Conservation (phyloP, 106 monocot genomes). For the Platanthera zijinensis region DNA sequence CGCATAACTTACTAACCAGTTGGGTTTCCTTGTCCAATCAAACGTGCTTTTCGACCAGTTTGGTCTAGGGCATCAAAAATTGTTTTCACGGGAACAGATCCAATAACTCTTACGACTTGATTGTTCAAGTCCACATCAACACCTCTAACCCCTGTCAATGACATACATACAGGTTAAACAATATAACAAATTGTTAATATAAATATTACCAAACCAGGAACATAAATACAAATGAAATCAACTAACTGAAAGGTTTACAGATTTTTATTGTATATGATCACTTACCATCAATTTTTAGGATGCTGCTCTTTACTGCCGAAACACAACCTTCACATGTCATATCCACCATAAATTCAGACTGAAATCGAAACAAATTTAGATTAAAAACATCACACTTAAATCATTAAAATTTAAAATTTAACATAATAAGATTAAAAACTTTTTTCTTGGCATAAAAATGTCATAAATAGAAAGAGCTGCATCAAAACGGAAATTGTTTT, state of each 20-base stretch:
- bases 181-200: not conserved
- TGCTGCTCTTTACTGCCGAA: slow-evolving; percentile 65
- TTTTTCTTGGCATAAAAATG: not conserved
- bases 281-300: slow-evolving; percentile 64
- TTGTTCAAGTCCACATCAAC: slow-evolving; percentile 81
- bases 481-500: not conserved
- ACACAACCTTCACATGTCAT: slow-evolving; percentile 97
- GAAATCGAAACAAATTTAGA: not conserved
- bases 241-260: not conserved
- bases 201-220: not conserved
- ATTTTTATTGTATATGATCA: not conserved
- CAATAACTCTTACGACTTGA: slow-evolving; percentile 81
- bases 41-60: slow-evolving; percentile 53
- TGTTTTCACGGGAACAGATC: slow-evolving; percentile 61
- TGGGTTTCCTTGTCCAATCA: slow-evolving; percentile 93
- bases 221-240: not conserved
- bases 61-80: slow-evolving; percentile 72
- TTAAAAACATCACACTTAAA: not conserved
- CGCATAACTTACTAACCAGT: slow-evolving; percentile 39
- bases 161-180: not conserved
- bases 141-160: slow-evolving; percentile 53
- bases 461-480: not conserved
- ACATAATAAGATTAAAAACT: not conserved
- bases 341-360: slow-evolving; percentile 97
- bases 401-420: not conserved